Conservation (phyloP, 805 yeast genomes). For the Kodamaea jinghongensis region DNA sequence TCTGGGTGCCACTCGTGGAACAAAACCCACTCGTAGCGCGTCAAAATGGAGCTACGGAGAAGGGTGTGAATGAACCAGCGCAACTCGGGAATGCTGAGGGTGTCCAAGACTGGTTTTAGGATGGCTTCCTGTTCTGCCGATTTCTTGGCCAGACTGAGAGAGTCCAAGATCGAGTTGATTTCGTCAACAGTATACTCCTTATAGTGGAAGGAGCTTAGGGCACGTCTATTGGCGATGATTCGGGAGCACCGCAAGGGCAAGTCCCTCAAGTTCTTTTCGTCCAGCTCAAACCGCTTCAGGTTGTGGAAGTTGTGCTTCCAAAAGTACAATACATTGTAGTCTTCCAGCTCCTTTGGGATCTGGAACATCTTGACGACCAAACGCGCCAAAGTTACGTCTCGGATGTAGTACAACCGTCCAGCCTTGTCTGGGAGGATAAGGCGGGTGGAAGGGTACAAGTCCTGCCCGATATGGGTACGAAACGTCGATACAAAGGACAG, state of each 20-base stretch:
- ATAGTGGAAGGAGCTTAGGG: slow-evolving; percentile 8
- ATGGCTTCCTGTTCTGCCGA: slow-evolving; percentile 40
- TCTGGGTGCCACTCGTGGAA: slow-evolving; percentile 75
- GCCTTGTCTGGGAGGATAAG: slow-evolving; percentile 66
- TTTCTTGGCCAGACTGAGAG: slow-evolving; percentile 22
- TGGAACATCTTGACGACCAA: slow-evolving; percentile 47
- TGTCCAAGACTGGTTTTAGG: slow-evolving; percentile 48
- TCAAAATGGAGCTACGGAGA: slow-evolving; percentile 57
- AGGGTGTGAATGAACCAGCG: slow-evolving; percentile 68
- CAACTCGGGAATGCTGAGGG: slow-evolving; percentile 60
- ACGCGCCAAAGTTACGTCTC: slow-evolving; percentile 59
- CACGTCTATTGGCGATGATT: slow-evolving; percentile 50
- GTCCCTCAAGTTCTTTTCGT: slow-evolving; percentile 40
- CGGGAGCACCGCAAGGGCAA: slow-evolving; percentile 49
- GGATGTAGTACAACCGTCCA: slow-evolving; percentile 56
- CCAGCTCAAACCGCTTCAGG: slow-evolving; percentile 38
- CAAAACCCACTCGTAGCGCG: slow-evolving; percentile 58
- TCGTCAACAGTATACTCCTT: slow-evolving; percentile 23
- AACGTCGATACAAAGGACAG: slow-evolving; percentile 29
- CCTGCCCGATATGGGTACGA: slow-evolving; percentile 36
- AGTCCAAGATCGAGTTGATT: slow-evolving; percentile 30
- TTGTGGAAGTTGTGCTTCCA: slow-evolving; percentile 37
- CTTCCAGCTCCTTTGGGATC: slow-evolving; percentile 59
- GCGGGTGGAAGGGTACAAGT: slow-evolving; percentile 66
- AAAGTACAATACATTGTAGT: slow-evolving; percentile 43